Evolutionary conservation across 2,329 filamentous ascomycete genomes (phyloP).

Genomic region (Calonectria multiphialidica): DNA sequence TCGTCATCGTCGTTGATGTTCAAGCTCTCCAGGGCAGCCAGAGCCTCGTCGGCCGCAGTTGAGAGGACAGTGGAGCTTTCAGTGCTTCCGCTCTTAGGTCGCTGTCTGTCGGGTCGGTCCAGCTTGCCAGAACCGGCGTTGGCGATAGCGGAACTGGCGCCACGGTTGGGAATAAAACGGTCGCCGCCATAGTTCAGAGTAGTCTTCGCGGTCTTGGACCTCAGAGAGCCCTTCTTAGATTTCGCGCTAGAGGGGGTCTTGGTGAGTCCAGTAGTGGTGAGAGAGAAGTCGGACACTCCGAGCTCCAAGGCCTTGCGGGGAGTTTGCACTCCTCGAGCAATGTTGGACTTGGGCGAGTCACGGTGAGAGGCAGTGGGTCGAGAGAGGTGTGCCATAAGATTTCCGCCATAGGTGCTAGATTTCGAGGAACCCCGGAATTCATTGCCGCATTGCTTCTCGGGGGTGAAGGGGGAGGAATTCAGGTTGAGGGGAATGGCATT

Average conservation of each 20-base stretch:
- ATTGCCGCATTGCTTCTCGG: conserved; percentile 68
- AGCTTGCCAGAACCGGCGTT: conserved; percentile 88
- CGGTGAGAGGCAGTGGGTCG: conserved; percentile 77
- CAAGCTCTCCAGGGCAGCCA: conserved; percentile 83
- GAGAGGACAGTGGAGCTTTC: conserved; percentile 84
- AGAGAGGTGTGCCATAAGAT: conserved; percentile 83
- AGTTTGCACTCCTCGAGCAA: conserved; percentile 79
- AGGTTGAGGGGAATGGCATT: conserved; percentile 63
- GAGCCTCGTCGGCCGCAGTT: conserved; percentile 83
- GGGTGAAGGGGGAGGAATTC: conserved; percentile 82
- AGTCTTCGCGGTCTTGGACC: conserved; percentile 78
- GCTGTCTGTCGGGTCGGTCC: conserved; percentile 75
- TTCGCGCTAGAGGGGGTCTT: conserved; percentile 72
- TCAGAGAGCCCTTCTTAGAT: conserved; percentile 65
- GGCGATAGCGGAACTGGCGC: conserved; percentile 87
- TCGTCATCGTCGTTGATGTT: conserved; percentile 81
- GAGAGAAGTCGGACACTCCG: conserved; percentile 90
- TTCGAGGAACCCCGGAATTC: conserved; percentile 69
- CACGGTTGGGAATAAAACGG: conserved; percentile 95
- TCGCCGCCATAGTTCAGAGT: conserved; percentile 86
- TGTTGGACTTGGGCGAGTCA: conserved; percentile 97
- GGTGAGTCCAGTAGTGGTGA: conserved; percentile 82
- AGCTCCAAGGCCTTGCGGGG: conserved; percentile 88
- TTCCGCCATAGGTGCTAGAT: conserved; percentile 84
- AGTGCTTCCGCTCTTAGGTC: conserved; percentile 76